phyloP scores from a whole-genome alignment of 441 rosid species.

The Dalechampia spathulata region DNA sequence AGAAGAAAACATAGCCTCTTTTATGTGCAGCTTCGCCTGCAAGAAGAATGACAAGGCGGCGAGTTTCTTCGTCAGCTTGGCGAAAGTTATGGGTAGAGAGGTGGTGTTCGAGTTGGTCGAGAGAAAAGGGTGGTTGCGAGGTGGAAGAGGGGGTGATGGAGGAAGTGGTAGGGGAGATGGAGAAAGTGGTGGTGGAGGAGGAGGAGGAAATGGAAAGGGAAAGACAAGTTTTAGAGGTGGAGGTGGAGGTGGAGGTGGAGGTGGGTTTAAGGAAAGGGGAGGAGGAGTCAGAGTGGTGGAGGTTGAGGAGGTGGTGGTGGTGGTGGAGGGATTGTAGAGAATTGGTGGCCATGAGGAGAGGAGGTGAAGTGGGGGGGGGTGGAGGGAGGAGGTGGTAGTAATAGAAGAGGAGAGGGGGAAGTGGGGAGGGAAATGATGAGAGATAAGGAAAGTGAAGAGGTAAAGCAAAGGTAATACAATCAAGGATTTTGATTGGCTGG shows the following conservation, averaged over 20 bases:
- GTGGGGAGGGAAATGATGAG: neutral
- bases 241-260: conserved; percentile 12
- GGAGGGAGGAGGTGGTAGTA: neutral
- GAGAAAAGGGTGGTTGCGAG: conserved; percentile 37
- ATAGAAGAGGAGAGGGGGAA: neutral
- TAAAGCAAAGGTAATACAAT: conserved; percentile 27
- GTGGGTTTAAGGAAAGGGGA: conserved; percentile 32
- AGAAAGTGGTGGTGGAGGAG: conserved; percentile 18
- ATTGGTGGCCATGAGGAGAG: conserved; percentile 39
- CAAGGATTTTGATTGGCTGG: conserved; percentile 41
- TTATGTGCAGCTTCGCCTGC: conserved; percentile 69
- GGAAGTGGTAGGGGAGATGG: conserved; percentile 22
- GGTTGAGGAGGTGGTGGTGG: conserved; percentile 5
- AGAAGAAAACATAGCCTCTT: conserved; percentile 91
- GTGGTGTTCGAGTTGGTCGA: conserved; percentile 58
- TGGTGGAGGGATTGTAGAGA: conserved; percentile 24
- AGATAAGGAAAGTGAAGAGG: conserved; percentile 25
- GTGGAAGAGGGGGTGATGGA: conserved; percentile 33
- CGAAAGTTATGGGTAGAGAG: conserved; percentile 60
- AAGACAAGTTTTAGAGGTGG: conserved; percentile 21
- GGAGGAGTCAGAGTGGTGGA: conserved; percentile 11
- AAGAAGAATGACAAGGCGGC: conserved; percentile 65
- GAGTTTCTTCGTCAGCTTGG: conserved; percentile 81
- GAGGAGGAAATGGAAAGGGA: conserved; percentile 31
- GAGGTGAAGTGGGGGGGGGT: neutral